Evolutionary conservation across 768 basidiomycete species (phyloP).

Genomic region (Hebeloma cylindrosporum): DNA sequence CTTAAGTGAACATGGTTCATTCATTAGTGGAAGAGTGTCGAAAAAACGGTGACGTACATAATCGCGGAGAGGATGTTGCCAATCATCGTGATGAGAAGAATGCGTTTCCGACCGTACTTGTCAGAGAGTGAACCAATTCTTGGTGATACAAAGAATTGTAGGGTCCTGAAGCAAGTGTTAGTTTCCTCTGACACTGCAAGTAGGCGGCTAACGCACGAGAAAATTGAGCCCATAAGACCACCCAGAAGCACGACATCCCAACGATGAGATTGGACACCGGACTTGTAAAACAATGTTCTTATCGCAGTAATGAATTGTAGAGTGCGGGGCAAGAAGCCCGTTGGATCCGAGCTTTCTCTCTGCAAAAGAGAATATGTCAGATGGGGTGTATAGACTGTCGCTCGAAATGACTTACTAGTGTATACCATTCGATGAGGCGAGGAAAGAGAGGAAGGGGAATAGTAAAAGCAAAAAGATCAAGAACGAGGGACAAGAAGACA

Average conservation of each 20-base stretch:
- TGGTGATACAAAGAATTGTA: slow-evolving; percentile 85
- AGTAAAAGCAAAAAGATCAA: slow-evolving; percentile 91
- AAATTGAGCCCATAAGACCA: slow-evolving; percentile 92
- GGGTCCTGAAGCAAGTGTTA: slow-evolving; percentile 49
- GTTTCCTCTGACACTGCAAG: slow-evolving; percentile 18
- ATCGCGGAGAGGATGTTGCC: slow-evolving; percentile 92
- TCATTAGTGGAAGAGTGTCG: background rate
- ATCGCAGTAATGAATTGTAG: slow-evolving; percentile 64
- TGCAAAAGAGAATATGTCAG: slow-evolving; percentile 27
- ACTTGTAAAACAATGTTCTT: slow-evolving; percentile 64
- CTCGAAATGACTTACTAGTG: slow-evolving; percentile 46
- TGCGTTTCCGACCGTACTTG: slow-evolving; percentile 81
- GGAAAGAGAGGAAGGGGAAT: slow-evolving; percentile 97
- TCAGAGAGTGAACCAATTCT: slow-evolving; percentile 84
- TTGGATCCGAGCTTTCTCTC: slow-evolving; percentile 71
- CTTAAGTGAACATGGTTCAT: slow-evolving; percentile 35
- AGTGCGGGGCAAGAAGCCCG: slow-evolving; percentile 72
- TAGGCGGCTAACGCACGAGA: slow-evolving; percentile 61
- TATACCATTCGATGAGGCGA: slow-evolving; percentile 95
- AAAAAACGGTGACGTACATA: slow-evolving; percentile 54
- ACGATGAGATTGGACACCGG: slow-evolving; percentile 60
- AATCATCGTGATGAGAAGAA: slow-evolving; percentile 85
- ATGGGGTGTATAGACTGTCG: background rate
- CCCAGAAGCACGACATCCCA: slow-evolving; percentile 98
- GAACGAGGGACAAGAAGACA: slow-evolving; percentile 86